Evolutionary conservation across 495 filamentous ascomycete genomes (phyloP).

Genomic region (Ramalina intermedia): DNA sequence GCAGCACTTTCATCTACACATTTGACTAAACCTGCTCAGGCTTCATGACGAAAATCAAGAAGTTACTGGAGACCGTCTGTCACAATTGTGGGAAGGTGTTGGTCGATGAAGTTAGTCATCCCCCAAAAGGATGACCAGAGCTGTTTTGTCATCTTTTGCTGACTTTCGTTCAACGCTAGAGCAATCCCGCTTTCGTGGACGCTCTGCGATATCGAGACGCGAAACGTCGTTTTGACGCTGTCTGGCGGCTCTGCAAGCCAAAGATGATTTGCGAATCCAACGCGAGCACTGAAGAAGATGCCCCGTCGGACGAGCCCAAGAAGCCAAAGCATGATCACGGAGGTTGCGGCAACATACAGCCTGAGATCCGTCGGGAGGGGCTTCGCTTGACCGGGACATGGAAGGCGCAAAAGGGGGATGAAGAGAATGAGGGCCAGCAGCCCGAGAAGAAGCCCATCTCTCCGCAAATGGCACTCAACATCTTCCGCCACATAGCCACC

Average conservation of each 20-base stretch:
- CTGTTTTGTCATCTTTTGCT: constrained; percentile 42
- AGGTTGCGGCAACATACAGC: constrained; percentile 85
- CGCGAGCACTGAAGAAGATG: constrained; percentile 45
- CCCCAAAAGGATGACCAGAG: constrained; percentile 38
- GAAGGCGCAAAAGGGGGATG: constrained; percentile 61
- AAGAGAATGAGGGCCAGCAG: constrained; percentile 48
- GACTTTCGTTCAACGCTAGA: constrained; percentile 45
- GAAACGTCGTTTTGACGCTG: constrained; percentile 79
- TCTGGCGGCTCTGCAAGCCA: constrained; percentile 79
- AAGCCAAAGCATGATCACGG: constrained; percentile 51
- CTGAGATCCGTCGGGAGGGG: constrained; percentile 70
- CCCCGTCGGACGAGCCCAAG: constrained; percentile 34
- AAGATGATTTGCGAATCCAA: constrained; percentile 73
- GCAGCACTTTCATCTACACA: not conserved
- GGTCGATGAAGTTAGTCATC: constrained; percentile 84
- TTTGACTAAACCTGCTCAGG: constrained; percentile 35
- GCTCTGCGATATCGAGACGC: constrained; percentile 76
- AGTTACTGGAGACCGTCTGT: constrained; percentile 92
- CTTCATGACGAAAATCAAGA: constrained; percentile 96
- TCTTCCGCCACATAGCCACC: constrained; percentile 69
- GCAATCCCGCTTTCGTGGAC: constrained; percentile 64
- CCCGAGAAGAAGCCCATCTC: constrained; percentile 73
- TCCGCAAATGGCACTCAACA: constrained; percentile 67
- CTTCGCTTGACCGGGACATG: constrained; percentile 68
- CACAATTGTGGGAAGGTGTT: constrained; percentile 94